Evolutionary conservation across 1,284 basidiomycete genomes (phyloP).

Genomic region (Cryptococcus sp.): DNA sequence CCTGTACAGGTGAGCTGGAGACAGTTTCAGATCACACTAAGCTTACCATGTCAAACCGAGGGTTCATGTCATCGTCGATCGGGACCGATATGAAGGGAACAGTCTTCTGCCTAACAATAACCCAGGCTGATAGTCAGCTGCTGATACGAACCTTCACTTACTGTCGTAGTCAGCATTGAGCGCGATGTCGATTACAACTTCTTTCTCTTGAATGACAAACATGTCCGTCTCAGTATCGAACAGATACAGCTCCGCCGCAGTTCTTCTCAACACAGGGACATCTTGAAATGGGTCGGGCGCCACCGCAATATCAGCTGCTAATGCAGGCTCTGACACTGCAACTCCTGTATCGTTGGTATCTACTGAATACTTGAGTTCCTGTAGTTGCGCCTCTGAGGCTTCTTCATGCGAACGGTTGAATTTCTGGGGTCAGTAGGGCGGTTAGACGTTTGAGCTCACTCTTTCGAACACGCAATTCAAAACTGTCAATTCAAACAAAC

Average conservation of each 20-base stretch:
- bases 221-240: constrained; percentile 68
- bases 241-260: constrained; percentile 55
- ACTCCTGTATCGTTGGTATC: background rate
- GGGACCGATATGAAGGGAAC: constrained; percentile 47
- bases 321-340: constrained; percentile 1
- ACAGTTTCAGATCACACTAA: background rate
- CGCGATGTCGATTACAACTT: constrained; percentile 64
- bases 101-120: constrained; percentile 40
- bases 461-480: constrained; percentile 88
- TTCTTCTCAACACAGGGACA: constrained; percentile 40
- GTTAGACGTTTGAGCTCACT: constrained; percentile 22
- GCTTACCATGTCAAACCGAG: constrained; percentile 48
- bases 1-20: constrained; percentile 13
- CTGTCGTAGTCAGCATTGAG: constrained; percentile 54
- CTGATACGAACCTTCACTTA: constrained; percentile 18
- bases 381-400: constrained; percentile 62
- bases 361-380: constrained; percentile 60
- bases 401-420: constrained; percentile 67
- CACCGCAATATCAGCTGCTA: constrained; percentile 10
- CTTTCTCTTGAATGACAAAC: constrained; percentile 68
- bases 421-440: constrained; percentile 54
- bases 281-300: constrained; percentile 43
- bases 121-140: constrained; percentile 35
- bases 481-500: constrained; percentile 85
- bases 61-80: constrained; percentile 57